Conservation (phyloP, 2,329 filamentous ascomycete genomes). For the Lecanoromycetidae sp. region DNA sequence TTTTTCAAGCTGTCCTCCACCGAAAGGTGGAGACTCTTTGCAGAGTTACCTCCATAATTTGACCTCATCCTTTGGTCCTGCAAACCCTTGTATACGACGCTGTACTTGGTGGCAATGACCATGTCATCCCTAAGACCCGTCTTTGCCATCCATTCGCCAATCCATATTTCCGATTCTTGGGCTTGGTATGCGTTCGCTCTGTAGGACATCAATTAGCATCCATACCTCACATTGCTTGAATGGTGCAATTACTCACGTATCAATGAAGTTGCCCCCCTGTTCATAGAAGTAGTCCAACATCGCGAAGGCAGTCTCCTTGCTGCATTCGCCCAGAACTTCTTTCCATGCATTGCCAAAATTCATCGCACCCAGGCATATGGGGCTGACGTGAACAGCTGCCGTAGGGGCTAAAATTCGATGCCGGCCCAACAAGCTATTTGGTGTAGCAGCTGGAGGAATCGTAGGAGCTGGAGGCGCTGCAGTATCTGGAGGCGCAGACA, state of each 20-base stretch:
- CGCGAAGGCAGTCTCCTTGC: slow-evolving; percentile 34
- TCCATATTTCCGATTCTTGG: slow-evolving; percentile 37
- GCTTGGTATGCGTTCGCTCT: slow-evolving; percentile 5
- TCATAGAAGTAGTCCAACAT: slow-evolving; percentile 38
- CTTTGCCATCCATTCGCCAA: slow-evolving; percentile 40
- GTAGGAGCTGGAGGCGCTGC: too few species aligned
- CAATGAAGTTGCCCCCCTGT: slow-evolving; percentile 41
- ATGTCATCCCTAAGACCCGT: slow-evolving; percentile 36
- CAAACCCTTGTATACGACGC: slow-evolving; percentile 24
- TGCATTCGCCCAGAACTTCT: slow-evolving; percentile 30
- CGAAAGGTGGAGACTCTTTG: slow-evolving; percentile 25
- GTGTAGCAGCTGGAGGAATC: slow-evolving; percentile 13
- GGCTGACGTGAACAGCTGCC: slow-evolving; percentile 24
- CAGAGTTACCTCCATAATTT: slow-evolving; percentile 21
- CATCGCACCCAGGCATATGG: slow-evolving; percentile 27
- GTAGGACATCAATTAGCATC: too few species aligned
- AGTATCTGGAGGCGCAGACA: too few species aligned
- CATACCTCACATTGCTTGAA: too few species aligned
- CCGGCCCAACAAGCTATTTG: slow-evolving; percentile 18
- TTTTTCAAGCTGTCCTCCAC: slow-evolving; percentile 26
- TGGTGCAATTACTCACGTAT: too few species aligned
- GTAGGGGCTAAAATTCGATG: slow-evolving; percentile 23
- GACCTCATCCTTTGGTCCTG: slow-evolving; percentile 16
- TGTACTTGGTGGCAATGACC: slow-evolving; percentile 45
- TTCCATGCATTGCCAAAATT: slow-evolving; percentile 22